A percentile compares a stretch with the other conserved stretches of the same genome.
Conservation (phyloP, 78 protist species). For the Dictyostelium capitatum region DNA sequence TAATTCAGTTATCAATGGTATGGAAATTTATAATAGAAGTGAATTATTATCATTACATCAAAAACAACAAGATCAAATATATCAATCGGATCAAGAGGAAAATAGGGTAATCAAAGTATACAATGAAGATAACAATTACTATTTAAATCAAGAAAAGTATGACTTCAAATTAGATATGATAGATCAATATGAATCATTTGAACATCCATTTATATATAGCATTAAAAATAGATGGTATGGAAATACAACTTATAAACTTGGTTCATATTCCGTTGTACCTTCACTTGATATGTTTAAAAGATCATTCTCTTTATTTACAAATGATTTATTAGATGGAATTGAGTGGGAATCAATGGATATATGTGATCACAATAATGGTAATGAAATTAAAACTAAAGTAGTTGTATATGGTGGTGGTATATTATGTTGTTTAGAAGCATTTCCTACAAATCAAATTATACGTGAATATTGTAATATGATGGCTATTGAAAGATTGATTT, state of each 20-base stretch:
- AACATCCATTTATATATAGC: constrained; percentile 18
- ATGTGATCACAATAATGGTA: background rate
- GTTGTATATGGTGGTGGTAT: constrained; percentile 7
- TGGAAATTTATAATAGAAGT: background rate
- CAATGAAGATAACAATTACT: background rate
- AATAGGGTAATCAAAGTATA: background rate
- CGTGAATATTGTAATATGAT: background rate
- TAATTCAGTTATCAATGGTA: background rate
- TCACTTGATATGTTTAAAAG: background rate
- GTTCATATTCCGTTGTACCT: background rate
- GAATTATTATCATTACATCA: background rate
- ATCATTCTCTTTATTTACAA: background rate
- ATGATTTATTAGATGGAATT: constrained; percentile 4
- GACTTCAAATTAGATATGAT: background rate
- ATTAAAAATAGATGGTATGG: constrained; percentile 15
- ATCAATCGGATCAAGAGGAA: background rate
- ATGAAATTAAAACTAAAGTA: background rate
- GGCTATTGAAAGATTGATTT: background rate
- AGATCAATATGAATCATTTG: constrained; percentile 1
- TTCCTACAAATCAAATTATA: background rate
- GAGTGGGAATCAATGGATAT: background rate
- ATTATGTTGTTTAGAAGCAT: constrained; percentile 11
- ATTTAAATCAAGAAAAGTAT: background rate
- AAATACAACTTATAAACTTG: background rate
- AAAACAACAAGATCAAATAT: too few relatives aligned